Conservation (phyloP, 192 early-diverging fungal genomes). For the Pecoramyces ruminantium region DNA sequence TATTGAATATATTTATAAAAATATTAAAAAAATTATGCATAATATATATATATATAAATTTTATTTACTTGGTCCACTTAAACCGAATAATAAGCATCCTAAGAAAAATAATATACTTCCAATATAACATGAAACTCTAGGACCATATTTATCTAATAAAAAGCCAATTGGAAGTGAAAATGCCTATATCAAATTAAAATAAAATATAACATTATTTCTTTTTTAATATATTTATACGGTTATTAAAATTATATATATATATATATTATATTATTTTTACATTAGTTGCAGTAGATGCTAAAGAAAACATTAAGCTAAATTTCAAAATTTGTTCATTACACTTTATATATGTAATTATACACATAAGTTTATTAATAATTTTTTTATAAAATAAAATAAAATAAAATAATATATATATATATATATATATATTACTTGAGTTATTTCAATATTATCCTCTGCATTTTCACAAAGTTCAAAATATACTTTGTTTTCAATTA, state of each 20-base stretch:
- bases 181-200: too few relatives aligned
- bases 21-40: too few relatives aligned
- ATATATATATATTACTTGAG: too few relatives aligned
- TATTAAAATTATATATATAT: not conserved
- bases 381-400: too few relatives aligned
- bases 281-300: not conserved
- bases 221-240: too few relatives aligned
- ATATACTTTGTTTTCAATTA: not conserved
- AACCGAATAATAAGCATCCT: not conserved
- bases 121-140: not conserved
- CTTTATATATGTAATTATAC: too few relatives aligned
- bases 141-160: not conserved
- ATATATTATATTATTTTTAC: not conserved
- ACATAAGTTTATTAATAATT: too few relatives aligned
- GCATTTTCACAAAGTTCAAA: not conserved
- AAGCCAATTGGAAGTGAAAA: not conserved
- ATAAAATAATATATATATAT: too few relatives aligned
- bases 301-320: not conserved
- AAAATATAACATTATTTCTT: too few relatives aligned
- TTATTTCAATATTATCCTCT: not conserved
- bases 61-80: not conserved
- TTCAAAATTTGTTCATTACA: not conserved
- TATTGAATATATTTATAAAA: too few relatives aligned
- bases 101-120: not conserved
- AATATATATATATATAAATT: too few relatives aligned